These are phyloP conservation scores for Ogataea minuta DNA, from an alignment of 805 yeast species.

Conservation along the genomic window DNA sequence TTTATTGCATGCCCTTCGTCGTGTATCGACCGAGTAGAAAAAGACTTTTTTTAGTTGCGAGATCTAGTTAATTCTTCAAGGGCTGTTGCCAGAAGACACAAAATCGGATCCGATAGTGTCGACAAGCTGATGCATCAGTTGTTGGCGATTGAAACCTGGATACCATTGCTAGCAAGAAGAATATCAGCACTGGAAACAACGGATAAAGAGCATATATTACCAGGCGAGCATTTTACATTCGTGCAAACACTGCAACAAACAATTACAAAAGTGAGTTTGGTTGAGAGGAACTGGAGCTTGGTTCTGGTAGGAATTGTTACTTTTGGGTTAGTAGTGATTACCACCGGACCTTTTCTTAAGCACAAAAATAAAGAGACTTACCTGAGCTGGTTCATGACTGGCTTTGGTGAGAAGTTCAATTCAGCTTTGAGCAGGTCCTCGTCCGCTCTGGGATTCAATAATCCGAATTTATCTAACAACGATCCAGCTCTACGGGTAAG, in stretches of 20 bases:
- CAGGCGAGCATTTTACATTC: slow-evolving; percentile 1
- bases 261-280: slow-evolving; percentile 13
- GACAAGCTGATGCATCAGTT: slow-evolving; percentile 9
- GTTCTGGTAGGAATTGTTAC: slow-evolving; percentile 20
- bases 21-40: slow-evolving; percentile 16
- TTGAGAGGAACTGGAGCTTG: slow-evolving; percentile 18
- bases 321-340: slow-evolving; percentile 18
- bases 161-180: background rate
- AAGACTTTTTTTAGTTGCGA: slow-evolving; percentile 1
- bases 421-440: slow-evolving; percentile 20
- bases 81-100: background rate
- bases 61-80: slow-evolving; percentile 1
- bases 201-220: background rate
- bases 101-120: background rate
- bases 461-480: slow-evolving; percentile 7
- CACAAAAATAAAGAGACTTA: slow-evolving; percentile 1
- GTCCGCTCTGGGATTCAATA: slow-evolving; percentile 18
- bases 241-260: slow-evolving; percentile 2
- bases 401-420: slow-evolving; percentile 22
- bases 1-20: slow-evolving; percentile 8
- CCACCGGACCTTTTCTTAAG: slow-evolving; percentile 17
- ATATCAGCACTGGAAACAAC: slow-evolving; percentile 1
- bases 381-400: slow-evolving; percentile 15
- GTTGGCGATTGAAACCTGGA: slow-evolving; percentile 1
- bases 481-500: slow-evolving; percentile 22